Evolutionary conservation across 75 land plant genomes (phyloP).

Genomic region (Pinus taeda): DNA sequence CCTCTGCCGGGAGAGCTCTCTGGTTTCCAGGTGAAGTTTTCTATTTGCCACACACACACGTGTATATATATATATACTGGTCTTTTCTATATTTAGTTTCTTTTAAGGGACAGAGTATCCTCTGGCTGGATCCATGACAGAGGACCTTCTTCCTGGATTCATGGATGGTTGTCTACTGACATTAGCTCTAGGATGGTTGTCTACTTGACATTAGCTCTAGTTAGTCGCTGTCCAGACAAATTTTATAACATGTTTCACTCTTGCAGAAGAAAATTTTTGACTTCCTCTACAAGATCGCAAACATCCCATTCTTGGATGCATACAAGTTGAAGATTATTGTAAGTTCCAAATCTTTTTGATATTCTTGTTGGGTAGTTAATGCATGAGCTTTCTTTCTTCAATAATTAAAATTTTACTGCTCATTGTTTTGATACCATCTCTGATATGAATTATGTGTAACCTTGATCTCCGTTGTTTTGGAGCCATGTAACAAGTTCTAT

Average conservation of each 20-base stretch:
- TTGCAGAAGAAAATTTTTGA: slow-evolving; percentile 84
- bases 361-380: not conserved
- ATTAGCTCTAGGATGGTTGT: too few relatives aligned
- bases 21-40: slow-evolving; percentile 49
- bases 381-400: not conserved
- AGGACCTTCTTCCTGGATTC: too few relatives aligned
- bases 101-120: too few relatives aligned
- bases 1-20: slow-evolving; percentile 31
- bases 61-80: not conserved
- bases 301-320: slow-evolving; percentile 61
- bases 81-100: not conserved
- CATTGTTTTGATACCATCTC: not conserved
- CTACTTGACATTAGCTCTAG: too few relatives aligned
- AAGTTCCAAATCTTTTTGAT: slow-evolving; percentile 19
- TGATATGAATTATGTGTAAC: not conserved
- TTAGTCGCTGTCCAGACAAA: not conserved
- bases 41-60: not conserved
- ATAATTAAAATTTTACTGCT: not conserved
- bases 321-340: slow-evolving; percentile 69
- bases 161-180: too few relatives aligned
- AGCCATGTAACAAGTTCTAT: not conserved
- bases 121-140: too few relatives aligned
- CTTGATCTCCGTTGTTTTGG: not conserved
- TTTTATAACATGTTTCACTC: not conserved
- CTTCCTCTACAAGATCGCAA: slow-evolving; percentile 62